phyloP scores from a whole-genome alignment of 2,329 filamentous ascomycete species.

The Arthrobotrys sphaeroides region DNA sequence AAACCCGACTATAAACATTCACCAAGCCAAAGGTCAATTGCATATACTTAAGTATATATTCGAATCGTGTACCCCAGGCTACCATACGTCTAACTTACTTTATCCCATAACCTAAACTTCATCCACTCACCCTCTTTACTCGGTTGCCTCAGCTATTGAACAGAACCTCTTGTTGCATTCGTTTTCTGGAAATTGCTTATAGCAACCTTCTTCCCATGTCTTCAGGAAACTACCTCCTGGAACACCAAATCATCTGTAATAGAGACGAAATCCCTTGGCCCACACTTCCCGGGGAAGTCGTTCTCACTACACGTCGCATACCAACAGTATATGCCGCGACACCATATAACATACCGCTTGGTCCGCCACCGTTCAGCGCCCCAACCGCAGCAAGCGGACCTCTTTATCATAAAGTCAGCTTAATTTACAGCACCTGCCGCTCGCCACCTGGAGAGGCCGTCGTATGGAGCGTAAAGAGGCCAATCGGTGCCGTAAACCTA shows the following conservation, averaged over 20 bases:
- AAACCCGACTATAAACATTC: too few species aligned
- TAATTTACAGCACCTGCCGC: background rate
- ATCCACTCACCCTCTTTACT: background rate
- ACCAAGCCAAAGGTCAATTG: background rate
- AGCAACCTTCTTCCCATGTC: background rate
- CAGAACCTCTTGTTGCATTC: background rate
- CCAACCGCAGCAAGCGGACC: background rate
- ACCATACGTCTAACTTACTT: background rate
- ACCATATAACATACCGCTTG: background rate
- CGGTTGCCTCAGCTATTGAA: background rate
- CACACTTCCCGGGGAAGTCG: background rate
- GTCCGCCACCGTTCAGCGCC: background rate
- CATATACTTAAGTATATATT: too few species aligned
- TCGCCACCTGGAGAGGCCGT: background rate
- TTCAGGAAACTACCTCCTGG: background rate
- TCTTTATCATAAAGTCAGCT: background rate
- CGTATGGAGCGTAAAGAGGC: background rate
- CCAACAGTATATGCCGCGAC: background rate
- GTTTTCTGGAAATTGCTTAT: background rate
- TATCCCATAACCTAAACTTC: background rate
- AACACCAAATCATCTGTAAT: background rate
- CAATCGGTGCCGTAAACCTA: background rate
- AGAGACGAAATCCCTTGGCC: background rate
- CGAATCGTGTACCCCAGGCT: too few species aligned
- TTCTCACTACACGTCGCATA: background rate